Base-by-base conservation (phyloP, 148 eudicot species). In the Nepenthes mirabilis region DNA sequence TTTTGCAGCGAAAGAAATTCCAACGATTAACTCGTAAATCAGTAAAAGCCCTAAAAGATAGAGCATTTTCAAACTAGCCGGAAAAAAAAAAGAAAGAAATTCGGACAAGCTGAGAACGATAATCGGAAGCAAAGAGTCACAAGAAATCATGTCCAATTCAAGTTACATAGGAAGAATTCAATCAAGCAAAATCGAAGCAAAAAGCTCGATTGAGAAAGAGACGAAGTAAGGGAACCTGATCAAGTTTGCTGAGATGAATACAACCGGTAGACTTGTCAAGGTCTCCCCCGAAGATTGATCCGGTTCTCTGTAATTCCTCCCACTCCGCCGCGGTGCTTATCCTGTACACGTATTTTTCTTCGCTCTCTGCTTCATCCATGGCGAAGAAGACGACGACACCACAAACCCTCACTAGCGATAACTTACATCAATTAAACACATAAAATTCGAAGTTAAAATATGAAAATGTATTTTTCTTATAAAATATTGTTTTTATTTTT, bases 221-320 rank as follows among this genome's bases (percentile, higher is more conserved):
- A 50, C 32, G 1, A 6, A 33, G 13, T 40, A 13, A 37, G 1
- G 43, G 7, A 2, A 88, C 98, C 96, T 93, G 96, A 71, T 63
- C 43, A 58, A 88, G 95, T 37, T 40, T 82, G 79, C 96, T 88
- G 61, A 93, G 89, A 64, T 93, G 98, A 65, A 93, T 73, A 73
- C 71, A 93, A 50, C 77, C 77, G 37, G 87, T 80, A 37, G 88
- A 74, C 11, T 69, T 74, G 58, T 93, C 98, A 14, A 88, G 78
- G 11, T 86, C 72, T 32, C 80, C 83, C 7, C 98, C 98, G 53
- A 70, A 76, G 48, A 73, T 68, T 33, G 63, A 49, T 1, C 82
- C 88, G 11, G 3, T 74, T 10, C 35, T 63, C 73, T 82, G 85
- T n/a, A 93, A 68, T 51, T 70, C 83, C 36, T 75, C 68, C 98